These are phyloP conservation scores for Malassezia nana DNA, from an alignment of 1,284 basidiomycete species.

Conservation along the genomic window DNA sequence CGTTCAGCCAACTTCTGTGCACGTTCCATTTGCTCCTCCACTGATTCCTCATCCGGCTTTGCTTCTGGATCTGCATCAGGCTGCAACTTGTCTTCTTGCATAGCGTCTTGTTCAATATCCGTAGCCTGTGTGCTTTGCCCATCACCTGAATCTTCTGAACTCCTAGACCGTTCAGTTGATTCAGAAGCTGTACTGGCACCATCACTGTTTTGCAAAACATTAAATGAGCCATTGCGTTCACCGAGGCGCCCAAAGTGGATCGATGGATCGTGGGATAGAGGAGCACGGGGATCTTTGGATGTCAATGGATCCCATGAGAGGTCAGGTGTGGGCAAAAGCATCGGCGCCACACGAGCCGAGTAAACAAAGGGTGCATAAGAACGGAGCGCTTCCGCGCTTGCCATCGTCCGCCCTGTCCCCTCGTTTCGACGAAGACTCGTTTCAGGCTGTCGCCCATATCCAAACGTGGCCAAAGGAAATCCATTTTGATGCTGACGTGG, in stretches of 20 bases:
- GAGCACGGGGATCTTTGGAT: conserved; percentile 1
- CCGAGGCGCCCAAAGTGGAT: background rate
- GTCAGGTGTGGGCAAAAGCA: conserved; percentile 15
- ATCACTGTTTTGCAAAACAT: conserved; percentile 19
- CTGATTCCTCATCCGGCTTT: background rate
- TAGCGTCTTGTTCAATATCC: conserved; percentile 23
- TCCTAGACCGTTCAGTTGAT: conserved; percentile 28
- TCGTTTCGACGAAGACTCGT: background rate
- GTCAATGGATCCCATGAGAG: background rate
- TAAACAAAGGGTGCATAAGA: conserved; percentile 8
- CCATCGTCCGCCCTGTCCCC: background rate
- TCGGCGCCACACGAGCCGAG: conserved; percentile 8
- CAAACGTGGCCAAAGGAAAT: background rate
- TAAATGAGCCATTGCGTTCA: background rate
- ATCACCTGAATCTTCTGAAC: conserved; percentile 22
- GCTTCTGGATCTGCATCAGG: background rate
- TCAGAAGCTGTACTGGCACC: conserved; percentile 34
- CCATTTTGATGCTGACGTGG: conserved; percentile 18
- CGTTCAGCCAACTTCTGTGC: conserved; percentile 25
- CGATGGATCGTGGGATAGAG: conserved; percentile 4
- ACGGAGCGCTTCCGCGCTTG: background rate
- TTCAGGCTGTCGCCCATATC: background rate
- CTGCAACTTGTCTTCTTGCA: conserved; percentile 11
- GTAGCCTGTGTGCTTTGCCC: conserved; percentile 36
- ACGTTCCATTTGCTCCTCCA: conserved; percentile 11